phyloP scores from a whole-genome alignment of 768 basidiomycete genomes.

The Candolleomyces eurysporus region DNA sequence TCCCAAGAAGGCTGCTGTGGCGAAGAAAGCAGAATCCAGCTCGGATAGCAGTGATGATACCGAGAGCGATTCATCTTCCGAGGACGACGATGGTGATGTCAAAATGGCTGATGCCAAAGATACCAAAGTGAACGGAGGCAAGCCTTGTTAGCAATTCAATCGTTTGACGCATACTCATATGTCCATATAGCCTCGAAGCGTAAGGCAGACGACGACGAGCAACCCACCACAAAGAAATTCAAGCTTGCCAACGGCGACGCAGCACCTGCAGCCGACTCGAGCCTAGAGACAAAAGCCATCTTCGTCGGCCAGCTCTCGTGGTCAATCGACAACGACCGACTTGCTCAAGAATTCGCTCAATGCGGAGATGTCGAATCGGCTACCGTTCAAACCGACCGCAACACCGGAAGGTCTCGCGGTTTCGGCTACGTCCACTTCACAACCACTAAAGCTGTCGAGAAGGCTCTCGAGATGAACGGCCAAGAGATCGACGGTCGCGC shows the following conservation, averaged over 20 bases:
- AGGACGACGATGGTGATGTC: conserved; percentile 51
- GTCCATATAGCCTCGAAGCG: conserved; percentile 56
- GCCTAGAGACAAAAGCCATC: conserved; percentile 61
- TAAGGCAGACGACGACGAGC: conserved; percentile 67
- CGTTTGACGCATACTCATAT: conserved; percentile 3
- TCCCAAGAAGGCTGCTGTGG: conserved; percentile 28
- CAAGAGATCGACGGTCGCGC: conserved; percentile 91
- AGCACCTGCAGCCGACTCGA: conserved; percentile 29
- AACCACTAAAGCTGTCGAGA: conserved; percentile 68
- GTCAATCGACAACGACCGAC: conserved; percentile 96
- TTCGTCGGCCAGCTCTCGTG: conserved; percentile 94
- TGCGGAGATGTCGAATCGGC: conserved; percentile 91
- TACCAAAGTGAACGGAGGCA: conserved; percentile 32
- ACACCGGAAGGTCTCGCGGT: conserved; percentile 78
- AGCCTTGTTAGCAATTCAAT: conserved; percentile 10
- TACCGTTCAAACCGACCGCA: conserved; percentile 82
- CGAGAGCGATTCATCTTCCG: conserved; percentile 10
- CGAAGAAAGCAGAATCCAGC: conserved; percentile 17
- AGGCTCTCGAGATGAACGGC: conserved; percentile 78
- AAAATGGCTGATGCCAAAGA: conserved; percentile 51
- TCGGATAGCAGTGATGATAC: conserved; percentile 14
- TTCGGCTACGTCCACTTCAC: conserved; percentile 84
- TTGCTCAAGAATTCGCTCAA: conserved; percentile 83
- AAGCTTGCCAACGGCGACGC: conserved; percentile 66
- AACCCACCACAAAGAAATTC: conserved; percentile 73